Conservation (phyloP, 2,329 filamentous ascomycete species). For the Aureobasidium sp. region DNA sequence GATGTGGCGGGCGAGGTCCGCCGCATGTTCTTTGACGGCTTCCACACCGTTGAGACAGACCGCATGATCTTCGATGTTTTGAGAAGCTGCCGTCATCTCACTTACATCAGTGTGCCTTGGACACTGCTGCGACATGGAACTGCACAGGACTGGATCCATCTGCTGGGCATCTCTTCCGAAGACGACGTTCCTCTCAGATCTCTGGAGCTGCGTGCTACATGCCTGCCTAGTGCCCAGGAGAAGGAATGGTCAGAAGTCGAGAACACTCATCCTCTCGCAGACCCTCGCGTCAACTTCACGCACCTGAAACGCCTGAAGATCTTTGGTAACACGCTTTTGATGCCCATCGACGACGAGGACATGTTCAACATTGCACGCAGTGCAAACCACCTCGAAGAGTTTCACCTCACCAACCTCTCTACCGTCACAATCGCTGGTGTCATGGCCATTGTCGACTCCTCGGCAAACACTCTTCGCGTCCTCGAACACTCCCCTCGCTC, state of each 20-base stretch:
- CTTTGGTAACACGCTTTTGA: conserved; percentile 46
- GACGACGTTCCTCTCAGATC: conserved; percentile 38
- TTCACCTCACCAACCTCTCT: conserved; percentile 46
- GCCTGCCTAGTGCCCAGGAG: conserved; percentile 40
- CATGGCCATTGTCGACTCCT: conserved; percentile 44
- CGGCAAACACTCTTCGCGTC: conserved; percentile 39
- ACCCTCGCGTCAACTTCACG: conserved; percentile 39
- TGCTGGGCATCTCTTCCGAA: conserved; percentile 35
- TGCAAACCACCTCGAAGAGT: conserved; percentile 43
- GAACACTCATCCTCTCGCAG: conserved; percentile 34
- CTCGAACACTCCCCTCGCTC: conserved; percentile 47
- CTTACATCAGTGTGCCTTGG: conserved; percentile 45
- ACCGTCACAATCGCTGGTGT: conserved; percentile 46
- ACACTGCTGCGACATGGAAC: conserved; percentile 43
- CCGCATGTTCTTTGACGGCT: conserved; percentile 48
- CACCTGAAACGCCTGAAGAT: conserved; percentile 45
- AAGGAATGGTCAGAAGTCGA: conserved; percentile 35
- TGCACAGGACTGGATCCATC: conserved; percentile 39
- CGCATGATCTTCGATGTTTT: conserved; percentile 42
- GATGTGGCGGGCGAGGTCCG: conserved; percentile 41
- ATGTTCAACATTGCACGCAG: conserved; percentile 43
- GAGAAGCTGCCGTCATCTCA: conserved; percentile 39
- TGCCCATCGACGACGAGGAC: conserved; percentile 44
- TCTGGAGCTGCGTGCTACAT: conserved; percentile 44
- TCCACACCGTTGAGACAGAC: conserved; percentile 44